Evolutionary conservation across 305 asterid species (phyloP).

Genomic region (Euphrasia arctica): DNA sequence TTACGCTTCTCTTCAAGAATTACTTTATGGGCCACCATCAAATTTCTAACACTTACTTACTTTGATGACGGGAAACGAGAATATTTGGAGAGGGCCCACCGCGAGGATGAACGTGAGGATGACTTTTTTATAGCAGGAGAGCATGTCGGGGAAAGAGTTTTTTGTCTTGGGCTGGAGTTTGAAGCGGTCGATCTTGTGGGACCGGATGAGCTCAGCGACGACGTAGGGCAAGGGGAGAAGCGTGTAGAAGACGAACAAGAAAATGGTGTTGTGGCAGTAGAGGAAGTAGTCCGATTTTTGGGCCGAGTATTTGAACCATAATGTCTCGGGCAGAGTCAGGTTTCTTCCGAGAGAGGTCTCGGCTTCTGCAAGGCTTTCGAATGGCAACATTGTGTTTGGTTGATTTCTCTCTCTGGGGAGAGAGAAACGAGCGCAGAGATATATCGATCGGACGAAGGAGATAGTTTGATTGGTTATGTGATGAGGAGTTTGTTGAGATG

Average conservation of each 20-base stretch:
- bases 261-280: slow-evolving; percentile 61
- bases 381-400: slow-evolving; percentile 46
- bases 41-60: slow-evolving; percentile 18
- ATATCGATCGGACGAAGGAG: neutral
- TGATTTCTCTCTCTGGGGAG: neutral
- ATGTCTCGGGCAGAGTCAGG: slow-evolving; percentile 45
- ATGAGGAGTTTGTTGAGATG: neutral
- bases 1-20: too few species aligned
- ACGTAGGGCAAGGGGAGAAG: slow-evolving; percentile 56
- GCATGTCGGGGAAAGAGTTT: slow-evolving; percentile 45
- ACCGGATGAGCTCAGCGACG: slow-evolving; percentile 41
- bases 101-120: slow-evolving; percentile 41
- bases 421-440: too few species aligned
- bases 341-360: slow-evolving; percentile 51
- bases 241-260: slow-evolving; percentile 55
- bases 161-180: slow-evolving; percentile 63
- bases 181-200: slow-evolving; percentile 40
- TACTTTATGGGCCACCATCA: too few species aligned
- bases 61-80: slow-evolving; percentile 59
- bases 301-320: slow-evolving; percentile 70
- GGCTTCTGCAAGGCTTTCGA: slow-evolving; percentile 46
- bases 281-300: slow-evolving; percentile 51
- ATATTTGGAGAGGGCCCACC: slow-evolving; percentile 60
- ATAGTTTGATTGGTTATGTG: neutral
- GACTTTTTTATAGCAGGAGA: slow-evolving; percentile 49